Evolutionary conservation across 129 eudicot genomes (phyloP), one percentile per base, ranked within the genome.

Genomic region (Tanacetum coccineum): DNA sequence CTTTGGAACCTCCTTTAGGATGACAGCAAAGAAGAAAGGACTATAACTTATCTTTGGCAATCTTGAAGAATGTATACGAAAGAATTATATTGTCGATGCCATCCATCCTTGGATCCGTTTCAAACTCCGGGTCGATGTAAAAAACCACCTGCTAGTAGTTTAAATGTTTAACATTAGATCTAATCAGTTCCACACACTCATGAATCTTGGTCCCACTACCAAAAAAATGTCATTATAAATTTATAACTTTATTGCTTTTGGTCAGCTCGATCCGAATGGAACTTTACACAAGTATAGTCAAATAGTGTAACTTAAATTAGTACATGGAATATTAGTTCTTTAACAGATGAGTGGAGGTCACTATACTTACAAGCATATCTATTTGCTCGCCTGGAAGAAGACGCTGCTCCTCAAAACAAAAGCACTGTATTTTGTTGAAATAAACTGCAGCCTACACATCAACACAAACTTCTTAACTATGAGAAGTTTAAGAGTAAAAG

Each of bases 101-200:
- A 74, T 93, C 87, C 98, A 93, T 93, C 69, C 76, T 86, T 0
- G 95, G 91, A 80, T 93, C 98, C 0, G 92, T 89, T 79, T 88
- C 96, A 63, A 93, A 93, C 79, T 93, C 96, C 0, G 98, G 96
- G 78, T 88, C 98, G 51, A 92, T 88, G 73, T 92, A 93, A 79
- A 93, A 93, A 81, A 93, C 88, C 54, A 92, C 96, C 98, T 92
- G 72, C 61, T 74, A 60, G 18, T 20, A 40, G 58, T 64, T 69
- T 7, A 19, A 22, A 20, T 45, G n/a, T 55, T 71, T 55, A 45
- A 15, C 52, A 8, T 47, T 39, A 72, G 45, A 62, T 51, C 21
- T 62, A 11, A 51, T 50, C 52, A 39, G 42, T 60, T 45, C 12
- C 18, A 71, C 32, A 64, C 20, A 10, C 14, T 13, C 30, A 32